Evolutionary conservation across 2,329 filamentous ascomycete genomes (phyloP).

Genomic region (Calonectria honghensis): DNA sequence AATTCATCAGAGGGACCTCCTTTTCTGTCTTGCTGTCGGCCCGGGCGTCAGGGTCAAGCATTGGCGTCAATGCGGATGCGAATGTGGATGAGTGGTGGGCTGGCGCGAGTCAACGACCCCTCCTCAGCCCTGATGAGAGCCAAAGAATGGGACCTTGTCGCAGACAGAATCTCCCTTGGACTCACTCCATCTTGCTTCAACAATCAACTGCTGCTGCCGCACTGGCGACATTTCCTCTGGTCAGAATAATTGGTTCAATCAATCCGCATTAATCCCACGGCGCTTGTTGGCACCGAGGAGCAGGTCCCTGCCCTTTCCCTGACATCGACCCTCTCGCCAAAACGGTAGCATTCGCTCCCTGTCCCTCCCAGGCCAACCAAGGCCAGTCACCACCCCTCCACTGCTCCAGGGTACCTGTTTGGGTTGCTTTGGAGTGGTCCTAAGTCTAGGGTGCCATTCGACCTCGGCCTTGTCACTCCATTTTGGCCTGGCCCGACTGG

Average conservation of each 20-base stretch:
- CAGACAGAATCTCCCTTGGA: not conserved
- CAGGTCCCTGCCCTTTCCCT: not conserved
- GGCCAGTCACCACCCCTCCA: slow-evolving; percentile 21
- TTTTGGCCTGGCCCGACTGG: slow-evolving; percentile 28
- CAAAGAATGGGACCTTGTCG: slow-evolving; percentile 13
- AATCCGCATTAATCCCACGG: slow-evolving; percentile 1
- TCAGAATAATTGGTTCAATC: slow-evolving; percentile 4
- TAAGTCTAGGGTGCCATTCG: slow-evolving; percentile 31
- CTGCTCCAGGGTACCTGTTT: slow-evolving; percentile 30
- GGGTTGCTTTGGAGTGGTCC: slow-evolving; percentile 23
- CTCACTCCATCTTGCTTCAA: slow-evolving; percentile 11
- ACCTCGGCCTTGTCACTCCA: slow-evolving; percentile 33
- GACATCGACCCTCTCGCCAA: slow-evolving; percentile 4
- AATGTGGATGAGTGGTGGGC: slow-evolving; percentile 20
- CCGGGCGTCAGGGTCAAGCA: slow-evolving; percentile 16
- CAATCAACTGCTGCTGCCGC: slow-evolving; percentile 3
- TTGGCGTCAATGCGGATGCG: slow-evolving; percentile 30
- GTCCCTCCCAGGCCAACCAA: slow-evolving; percentile 2
- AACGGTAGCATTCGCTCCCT: slow-evolving; percentile 37
- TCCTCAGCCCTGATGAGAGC: slow-evolving; percentile 23
- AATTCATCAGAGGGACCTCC: not conserved
- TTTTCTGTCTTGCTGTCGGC: slow-evolving; percentile 1
- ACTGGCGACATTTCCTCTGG: not conserved
- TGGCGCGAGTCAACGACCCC: slow-evolving; percentile 38
- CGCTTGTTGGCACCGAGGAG: not conserved